Evolutionary conservation across 108 stramenopile species (phyloP).

Genomic region (Nannochloropsis salina): DNA sequence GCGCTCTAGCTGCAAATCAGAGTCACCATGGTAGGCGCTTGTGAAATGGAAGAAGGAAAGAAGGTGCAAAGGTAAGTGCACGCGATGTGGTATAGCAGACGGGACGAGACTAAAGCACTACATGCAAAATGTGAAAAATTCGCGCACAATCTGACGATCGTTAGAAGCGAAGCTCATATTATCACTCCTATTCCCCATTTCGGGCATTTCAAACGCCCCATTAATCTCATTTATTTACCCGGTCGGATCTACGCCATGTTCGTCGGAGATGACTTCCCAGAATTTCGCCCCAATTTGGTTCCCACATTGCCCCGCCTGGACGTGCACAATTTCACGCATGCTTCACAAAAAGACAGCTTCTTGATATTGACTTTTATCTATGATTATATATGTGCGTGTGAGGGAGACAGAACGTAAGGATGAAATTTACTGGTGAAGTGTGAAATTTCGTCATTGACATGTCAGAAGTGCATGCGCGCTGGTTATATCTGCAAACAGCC

Average conservation of each 20-base stretch:
- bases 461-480: too few relatives aligned
- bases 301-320: slow-evolving; percentile 51
- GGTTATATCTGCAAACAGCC: too few relatives aligned
- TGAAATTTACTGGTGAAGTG: too few relatives aligned
- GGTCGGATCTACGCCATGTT: slow-evolving; percentile 67
- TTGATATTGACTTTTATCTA: too few relatives aligned
- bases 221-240: slow-evolving; percentile 31
- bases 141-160: too few relatives aligned
- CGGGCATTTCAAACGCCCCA: not conserved
- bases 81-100: not conserved
- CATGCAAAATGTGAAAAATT: not conserved
- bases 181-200: too few relatives aligned
- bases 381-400: too few relatives aligned
- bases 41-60: not conserved
- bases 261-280: slow-evolving; percentile 67
- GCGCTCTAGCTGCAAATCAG: slow-evolving; percentile 70
- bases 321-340: slow-evolving; percentile 51
- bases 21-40: slow-evolving; percentile 64
- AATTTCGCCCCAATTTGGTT: slow-evolving; percentile 51
- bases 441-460: too few relatives aligned
- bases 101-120: not conserved
- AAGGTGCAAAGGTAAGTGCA: not conserved
- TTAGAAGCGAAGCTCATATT: too few relatives aligned
- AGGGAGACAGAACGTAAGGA: too few relatives aligned
- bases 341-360: not conserved